Evolutionary conservation across 805 yeast species (phyloP).

Genomic region (Tetrapisispora iriomotensis): DNA sequence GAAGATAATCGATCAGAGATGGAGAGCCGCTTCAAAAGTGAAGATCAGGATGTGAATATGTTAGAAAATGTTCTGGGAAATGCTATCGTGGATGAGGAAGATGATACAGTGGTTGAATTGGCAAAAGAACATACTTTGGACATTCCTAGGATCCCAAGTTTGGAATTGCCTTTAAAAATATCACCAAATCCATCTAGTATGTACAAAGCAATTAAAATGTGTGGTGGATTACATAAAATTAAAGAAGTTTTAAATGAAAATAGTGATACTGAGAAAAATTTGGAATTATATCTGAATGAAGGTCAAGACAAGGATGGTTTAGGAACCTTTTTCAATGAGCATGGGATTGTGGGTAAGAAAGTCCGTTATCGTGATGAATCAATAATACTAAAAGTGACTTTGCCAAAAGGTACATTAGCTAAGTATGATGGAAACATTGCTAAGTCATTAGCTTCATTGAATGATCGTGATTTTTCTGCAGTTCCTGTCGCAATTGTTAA

Average conservation of each 20-base stretch:
- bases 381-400: slow-evolving; percentile 45
- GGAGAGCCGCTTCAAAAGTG: not conserved
- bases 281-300: slow-evolving; percentile 28
- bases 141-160: slow-evolving; percentile 60
- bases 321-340: slow-evolving; percentile 35
- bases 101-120: slow-evolving; percentile 1
- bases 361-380: slow-evolving; percentile 43
- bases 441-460: slow-evolving; percentile 31
- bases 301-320: slow-evolving; percentile 34
- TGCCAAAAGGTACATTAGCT: slow-evolving; percentile 46
- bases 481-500: slow-evolving; percentile 61
- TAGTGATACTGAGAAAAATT: slow-evolving; percentile 18
- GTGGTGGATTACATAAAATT: slow-evolving; percentile 47
- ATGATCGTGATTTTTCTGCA: slow-evolving; percentile 33
- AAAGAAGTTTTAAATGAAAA: slow-evolving; percentile 27
- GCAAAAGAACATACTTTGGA: slow-evolving; percentile 57
- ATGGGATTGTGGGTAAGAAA: slow-evolving; percentile 49
- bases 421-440: slow-evolving; percentile 34
- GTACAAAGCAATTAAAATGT: slow-evolving; percentile 53
- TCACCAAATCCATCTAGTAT: slow-evolving; percentile 34
- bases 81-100: not conserved
- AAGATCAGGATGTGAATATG: not conserved
- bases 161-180: slow-evolving; percentile 73
- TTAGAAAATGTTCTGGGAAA: not conserved
- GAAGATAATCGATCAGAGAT: no score